These are phyloP conservation scores for Pilasporangium apinafurcum DNA, from an alignment of 352 stramenopile species.

Conservation along the genomic window DNA sequence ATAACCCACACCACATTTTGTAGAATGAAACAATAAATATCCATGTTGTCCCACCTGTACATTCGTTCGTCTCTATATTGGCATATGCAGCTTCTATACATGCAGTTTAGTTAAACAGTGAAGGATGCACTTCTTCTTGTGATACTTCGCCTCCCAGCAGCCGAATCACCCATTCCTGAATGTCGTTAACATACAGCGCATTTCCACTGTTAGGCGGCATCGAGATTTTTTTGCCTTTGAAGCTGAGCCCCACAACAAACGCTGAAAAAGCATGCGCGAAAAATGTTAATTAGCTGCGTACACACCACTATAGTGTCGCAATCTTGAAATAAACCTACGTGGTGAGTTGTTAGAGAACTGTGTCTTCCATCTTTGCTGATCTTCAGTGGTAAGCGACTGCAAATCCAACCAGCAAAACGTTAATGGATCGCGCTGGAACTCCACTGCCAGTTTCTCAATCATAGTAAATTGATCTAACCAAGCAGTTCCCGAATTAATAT, in stretches of 20 bases:
- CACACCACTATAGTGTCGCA: background rate
- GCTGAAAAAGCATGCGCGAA: slow-evolving; percentile 29
- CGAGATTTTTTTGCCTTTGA: slow-evolving; percentile 62
- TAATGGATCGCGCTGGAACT: slow-evolving; percentile 67
- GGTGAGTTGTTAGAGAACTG: slow-evolving; percentile 25
- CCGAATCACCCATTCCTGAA: slow-evolving; percentile 58
- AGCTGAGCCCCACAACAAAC: slow-evolving; percentile 48
- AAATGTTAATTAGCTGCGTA: background rate
- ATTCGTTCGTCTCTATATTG: too few species aligned
- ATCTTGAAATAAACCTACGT: slow-evolving; percentile 18
- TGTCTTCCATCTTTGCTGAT: slow-evolving; percentile 32
- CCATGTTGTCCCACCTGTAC: too few species aligned
- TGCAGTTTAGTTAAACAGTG: slow-evolving; percentile 45
- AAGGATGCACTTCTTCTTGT: slow-evolving; percentile 22
- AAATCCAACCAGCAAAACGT: slow-evolving; percentile 79
- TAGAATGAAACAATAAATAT: too few species aligned
- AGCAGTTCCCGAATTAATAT: background rate
- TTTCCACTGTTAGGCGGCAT: slow-evolving; percentile 13
- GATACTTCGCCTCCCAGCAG: slow-evolving; percentile 52
- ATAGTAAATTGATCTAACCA: slow-evolving; percentile 57
- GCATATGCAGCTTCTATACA: too few species aligned
- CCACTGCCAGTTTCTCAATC: slow-evolving; percentile 54
- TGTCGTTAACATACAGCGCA: slow-evolving; percentile 18
- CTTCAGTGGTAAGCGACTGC: slow-evolving; percentile 10
- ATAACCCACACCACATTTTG: too few species aligned